Conservation (phyloP, 371 early-diverging fungal species). For the Mortierella sp. region DNA sequence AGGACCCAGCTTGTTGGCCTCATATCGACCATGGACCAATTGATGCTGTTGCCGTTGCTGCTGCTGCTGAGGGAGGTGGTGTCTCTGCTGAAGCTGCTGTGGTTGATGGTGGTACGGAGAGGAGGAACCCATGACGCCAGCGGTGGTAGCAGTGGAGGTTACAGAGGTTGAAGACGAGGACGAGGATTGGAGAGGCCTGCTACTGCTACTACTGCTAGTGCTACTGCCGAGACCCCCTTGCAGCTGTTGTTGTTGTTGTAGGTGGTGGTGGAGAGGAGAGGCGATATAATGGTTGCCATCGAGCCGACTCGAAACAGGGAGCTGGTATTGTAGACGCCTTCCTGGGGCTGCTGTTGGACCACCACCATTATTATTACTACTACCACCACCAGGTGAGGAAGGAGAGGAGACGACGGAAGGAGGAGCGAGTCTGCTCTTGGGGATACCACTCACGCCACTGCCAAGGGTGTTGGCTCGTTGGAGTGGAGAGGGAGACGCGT, state of each 20-base stretch:
- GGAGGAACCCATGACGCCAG: conserved; percentile 16
- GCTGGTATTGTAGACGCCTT: conserved; percentile 38
- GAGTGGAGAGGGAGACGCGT: not conserved
- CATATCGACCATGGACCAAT: not conserved
- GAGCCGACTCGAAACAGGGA: conserved; percentile 28
- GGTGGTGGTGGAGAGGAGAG: conserved; percentile 12
- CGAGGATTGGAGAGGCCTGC: conserved; percentile 6
- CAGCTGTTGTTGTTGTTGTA: conserved; percentile 21
- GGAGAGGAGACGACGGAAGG: conserved; percentile 5
- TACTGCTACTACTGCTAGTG: conserved; percentile 10
- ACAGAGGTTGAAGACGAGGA: not conserved
- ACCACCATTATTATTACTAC: not conserved
- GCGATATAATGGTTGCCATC: conserved; percentile 12
- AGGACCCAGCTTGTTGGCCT: not conserved
- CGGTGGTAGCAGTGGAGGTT: conserved; percentile 2
- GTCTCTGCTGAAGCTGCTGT: conserved; percentile 17
- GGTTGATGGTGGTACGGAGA: conserved; percentile 5
- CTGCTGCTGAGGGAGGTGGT: conserved; percentile 12
- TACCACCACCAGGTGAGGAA: not conserved
- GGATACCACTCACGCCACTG: not conserved
- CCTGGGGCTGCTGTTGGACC: conserved; percentile 16
- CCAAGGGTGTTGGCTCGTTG: not conserved
- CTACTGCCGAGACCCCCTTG: conserved; percentile 19
- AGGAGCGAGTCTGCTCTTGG: conserved; percentile 5
- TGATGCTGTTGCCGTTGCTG: conserved; percentile 8